Evolutionary conservation across 192 early-diverging fungal species (phyloP), one percentile per base, ranked within the genome.

Genomic region (Backusella parvicylindrica): DNA sequence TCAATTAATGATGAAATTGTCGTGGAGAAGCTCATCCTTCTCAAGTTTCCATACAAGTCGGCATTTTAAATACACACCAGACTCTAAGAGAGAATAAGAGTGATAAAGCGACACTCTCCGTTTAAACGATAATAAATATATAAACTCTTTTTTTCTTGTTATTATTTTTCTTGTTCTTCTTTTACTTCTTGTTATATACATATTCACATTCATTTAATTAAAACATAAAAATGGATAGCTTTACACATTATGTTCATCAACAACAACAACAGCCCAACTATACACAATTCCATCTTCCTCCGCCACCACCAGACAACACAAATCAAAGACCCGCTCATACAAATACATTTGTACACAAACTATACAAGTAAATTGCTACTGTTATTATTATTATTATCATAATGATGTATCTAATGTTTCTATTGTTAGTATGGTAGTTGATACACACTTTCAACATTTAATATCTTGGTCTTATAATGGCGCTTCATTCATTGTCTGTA

Each of bases 401-500:
- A 66, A 28, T 75, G 12, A 31, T 28, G 36, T 47, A 63, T 9
- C n/a, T 64, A 50, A 47, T 47, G 18, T 15, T 18, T 21, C 43
- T 47, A 47, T 47, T 64, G 41, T 23, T n/a, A 88, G 85, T 77
- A 96, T 96, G 93, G 92, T 96, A 56, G 83, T 91, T 72, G 95
- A 97, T 80, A 89, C 83, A 70, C 86, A 90, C 74, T 94, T 93
- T 79, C 92, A 94, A 78, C 92, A 95, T 79, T 84, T 95, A 77
- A 97, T 97, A 75, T 89, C 90, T 30, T 97, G 95, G 95, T 95
- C 92, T 83, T 92, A 91, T 76, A 87, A 86, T 33, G 95, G 95
- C 28, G 88, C 91, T 1, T 95, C 95, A n/a, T 97, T 97, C 75
- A 91, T 94, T 73, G 94, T 97, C 63, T 93, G 93, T 84, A 94